Percentiles rank a stretch among this genome's conserved stretches.
phyloP scores from a whole-genome alignment of 306 rosid genomes.

The Dalbergia oliveri region DNA sequence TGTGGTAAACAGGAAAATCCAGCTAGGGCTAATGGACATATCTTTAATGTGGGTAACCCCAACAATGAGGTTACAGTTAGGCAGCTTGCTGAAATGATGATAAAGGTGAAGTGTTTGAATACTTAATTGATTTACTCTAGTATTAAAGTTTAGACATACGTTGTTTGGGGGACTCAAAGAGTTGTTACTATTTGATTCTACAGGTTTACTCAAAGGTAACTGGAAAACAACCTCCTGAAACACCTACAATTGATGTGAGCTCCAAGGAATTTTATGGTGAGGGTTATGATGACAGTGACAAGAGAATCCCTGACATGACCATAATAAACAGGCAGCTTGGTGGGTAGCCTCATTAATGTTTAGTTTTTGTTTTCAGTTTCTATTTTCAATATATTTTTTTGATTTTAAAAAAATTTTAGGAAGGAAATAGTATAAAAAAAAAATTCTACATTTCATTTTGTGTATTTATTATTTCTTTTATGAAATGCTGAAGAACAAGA shows the following conservation, averaged over 20 bases:
- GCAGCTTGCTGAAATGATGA: conserved; percentile 99
- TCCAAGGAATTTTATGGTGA: conserved; percentile 92
- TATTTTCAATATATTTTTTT: too few relatives aligned
- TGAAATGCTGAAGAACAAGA: too few relatives aligned
- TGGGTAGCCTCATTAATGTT: conserved; percentile 42
- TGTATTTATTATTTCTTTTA: too few relatives aligned
- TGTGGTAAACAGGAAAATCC: conserved; percentile 85
- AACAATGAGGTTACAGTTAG: conserved; percentile 95
- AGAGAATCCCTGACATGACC: conserved; percentile 99
- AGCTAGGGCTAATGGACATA: conserved; percentile 86
- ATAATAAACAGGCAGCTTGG: conserved; percentile 93
- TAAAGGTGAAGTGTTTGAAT: conserved; percentile 60
- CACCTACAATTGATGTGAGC: conserved; percentile 83
- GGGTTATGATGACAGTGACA: conserved; percentile 96
- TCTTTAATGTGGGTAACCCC: conserved; percentile 97
- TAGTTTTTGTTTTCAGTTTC: too few relatives aligned
- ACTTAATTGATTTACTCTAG: background rate
- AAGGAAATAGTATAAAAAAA: too few relatives aligned
- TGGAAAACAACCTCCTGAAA: conserved; percentile 68
- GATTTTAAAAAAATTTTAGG: too few relatives aligned
- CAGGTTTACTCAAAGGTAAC: conserved; percentile 95
- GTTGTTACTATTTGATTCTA: conserved; percentile 10
- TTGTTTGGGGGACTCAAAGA: conserved; percentile 26
- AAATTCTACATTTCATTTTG: too few relatives aligned
- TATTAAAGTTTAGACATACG: background rate